Base-by-base conservation (phyloP, 768 basidiomycete species). In the Naematelia encephala region DNA sequence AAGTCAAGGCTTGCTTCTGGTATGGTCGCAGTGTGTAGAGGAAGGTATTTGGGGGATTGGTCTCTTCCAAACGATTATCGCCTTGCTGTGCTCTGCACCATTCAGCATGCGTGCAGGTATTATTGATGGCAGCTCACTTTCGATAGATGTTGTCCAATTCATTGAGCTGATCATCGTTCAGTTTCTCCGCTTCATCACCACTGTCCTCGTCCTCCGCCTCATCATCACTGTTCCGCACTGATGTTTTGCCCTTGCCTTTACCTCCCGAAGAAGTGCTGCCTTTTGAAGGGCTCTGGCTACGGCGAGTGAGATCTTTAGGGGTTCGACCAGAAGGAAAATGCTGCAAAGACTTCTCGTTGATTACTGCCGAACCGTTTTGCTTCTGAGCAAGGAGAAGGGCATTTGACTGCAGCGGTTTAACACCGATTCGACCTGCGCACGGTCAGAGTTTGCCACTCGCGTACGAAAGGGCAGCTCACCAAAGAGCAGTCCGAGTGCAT, bases 1-100 rank as follows among this genome's bases (percentile, higher is more conserved):
- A 98, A 34, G 80, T 80, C 47, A 97, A 79, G 0, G 92, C 94
- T 77, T 98, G 94, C 71, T 91, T 94, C 72, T 97, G 94, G 77
- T 98, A 97, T 34, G 85, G 85, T 47, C 90, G 84, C 25, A 94
- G 78, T 2, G 81, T 85, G 30, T 93, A 77, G 0, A 83, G 81
- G 74, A 97, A 97, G 0, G 87, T 84, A 1, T 84, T 80, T 0
- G 85, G 80, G 4, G 92, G 89, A 28, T 92, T 86, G 85, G 90
- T 91, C 74, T 86, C 87, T 19, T 81, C 82, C 80, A 98, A 83
- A 13, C 79, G 79, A 23, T 79, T 82, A 54, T 96, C 93, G 60
- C 90, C 83, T 67, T 82, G 82, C 73, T 92, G 91, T 1, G 93
- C 93, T 71, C 92, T 94, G 19, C 21, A 8, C 16, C 1, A 5